Percentiles rank a stretch among this genome's conserved stretches.
These are phyloP conservation scores for Furcasterigmium furcatum DNA, from an alignment of 2,329 filamentous ascomycete genomes.

Conservation along the genomic window DNA sequence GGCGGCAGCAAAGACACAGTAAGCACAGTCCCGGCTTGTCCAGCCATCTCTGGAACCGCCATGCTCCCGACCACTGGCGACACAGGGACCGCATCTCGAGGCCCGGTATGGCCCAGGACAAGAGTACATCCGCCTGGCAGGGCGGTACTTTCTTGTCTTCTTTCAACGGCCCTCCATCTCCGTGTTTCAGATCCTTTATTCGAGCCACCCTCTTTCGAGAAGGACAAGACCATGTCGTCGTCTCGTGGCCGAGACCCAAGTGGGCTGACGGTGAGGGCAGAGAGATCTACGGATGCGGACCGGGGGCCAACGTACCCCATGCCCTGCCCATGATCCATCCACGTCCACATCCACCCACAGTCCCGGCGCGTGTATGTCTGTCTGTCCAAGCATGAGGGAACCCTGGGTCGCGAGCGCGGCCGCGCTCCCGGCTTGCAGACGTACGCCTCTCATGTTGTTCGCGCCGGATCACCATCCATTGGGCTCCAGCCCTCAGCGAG, in stretches of 20 bases:
- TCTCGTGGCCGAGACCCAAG: background rate
- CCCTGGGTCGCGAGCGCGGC: background rate
- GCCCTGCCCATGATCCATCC: background rate
- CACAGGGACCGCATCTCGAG: background rate
- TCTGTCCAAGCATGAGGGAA: background rate
- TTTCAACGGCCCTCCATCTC: background rate
- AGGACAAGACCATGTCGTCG: background rate
- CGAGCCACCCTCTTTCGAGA: background rate
- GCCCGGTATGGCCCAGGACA: background rate
- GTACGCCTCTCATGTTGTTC: slow-evolving; percentile 1
- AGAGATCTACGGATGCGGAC: too few relatives aligned
- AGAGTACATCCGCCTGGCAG: background rate
- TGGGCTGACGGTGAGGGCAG: too few relatives aligned
- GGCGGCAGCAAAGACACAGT: background rate
- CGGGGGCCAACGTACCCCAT: too few relatives aligned
- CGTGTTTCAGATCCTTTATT: background rate
- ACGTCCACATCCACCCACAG: background rate
- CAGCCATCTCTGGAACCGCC: too few relatives aligned
- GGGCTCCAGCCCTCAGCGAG: slow-evolving; percentile 11
- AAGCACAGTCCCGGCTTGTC: background rate
- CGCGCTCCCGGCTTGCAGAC: background rate
- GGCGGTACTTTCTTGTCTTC: background rate
- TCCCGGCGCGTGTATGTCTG: background rate
- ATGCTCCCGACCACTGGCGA: background rate
- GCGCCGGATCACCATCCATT: slow-evolving; percentile 14